A percentile compares a stretch with the other conserved stretches of the same genome.
phyloP scores from a whole-genome alignment of 306 rosid species.

The Biancaea sappan region DNA sequence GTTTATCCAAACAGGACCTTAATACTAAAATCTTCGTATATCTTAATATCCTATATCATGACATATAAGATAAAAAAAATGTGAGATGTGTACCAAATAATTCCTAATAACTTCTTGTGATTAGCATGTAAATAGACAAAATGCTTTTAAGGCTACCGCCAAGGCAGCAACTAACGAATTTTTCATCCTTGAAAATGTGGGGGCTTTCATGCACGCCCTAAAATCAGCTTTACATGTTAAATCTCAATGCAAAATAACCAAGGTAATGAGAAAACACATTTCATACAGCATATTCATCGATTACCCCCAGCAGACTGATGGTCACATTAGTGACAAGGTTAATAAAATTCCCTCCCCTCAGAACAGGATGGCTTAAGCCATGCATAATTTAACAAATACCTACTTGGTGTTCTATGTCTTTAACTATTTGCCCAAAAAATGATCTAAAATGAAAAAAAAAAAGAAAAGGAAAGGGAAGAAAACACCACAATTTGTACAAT shows the following conservation, averaged over 20 bases:
- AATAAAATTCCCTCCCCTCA: constrained; percentile 17
- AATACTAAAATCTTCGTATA: too few species aligned
- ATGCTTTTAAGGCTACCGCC: not conserved
- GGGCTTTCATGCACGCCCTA: not conserved
- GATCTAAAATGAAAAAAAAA: not conserved
- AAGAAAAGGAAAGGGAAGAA: not conserved
- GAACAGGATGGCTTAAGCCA: constrained; percentile 34
- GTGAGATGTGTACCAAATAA: too few species aligned
- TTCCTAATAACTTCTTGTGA: too few species aligned
- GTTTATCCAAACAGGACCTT: too few species aligned
- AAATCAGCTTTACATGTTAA: constrained; percentile 7
- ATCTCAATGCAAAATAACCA: not conserved
- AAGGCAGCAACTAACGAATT: not conserved
- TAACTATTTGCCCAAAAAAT: constrained; percentile 16
- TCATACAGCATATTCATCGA: not conserved
- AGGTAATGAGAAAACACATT: not conserved
- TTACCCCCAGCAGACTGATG: not conserved
- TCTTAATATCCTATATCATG: too few species aligned
- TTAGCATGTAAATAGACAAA: not conserved
- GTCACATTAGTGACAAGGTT: not conserved
- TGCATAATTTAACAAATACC: constrained; percentile 13
- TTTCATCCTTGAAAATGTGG: not conserved
- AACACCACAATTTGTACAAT: constrained; percentile 2
- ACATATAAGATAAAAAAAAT: too few species aligned
- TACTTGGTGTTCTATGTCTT: constrained; percentile 1